Conservation (phyloP, 1,284 basidiomycete species). For the Coriolopsis trogii region DNA sequence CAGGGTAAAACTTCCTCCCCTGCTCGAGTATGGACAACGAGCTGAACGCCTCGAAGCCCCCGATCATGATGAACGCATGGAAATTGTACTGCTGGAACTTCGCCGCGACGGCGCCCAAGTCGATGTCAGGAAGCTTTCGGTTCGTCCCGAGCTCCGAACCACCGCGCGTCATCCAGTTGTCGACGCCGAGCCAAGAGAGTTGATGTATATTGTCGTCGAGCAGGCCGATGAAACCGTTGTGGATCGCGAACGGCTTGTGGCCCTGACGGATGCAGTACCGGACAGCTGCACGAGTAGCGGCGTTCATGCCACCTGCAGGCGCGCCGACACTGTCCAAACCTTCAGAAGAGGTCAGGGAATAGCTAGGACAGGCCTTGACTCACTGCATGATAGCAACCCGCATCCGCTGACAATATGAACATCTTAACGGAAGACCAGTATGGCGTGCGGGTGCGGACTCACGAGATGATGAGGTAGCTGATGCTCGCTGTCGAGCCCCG, state of each 20-base stretch:
- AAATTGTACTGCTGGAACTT: slow-evolving; percentile 89
- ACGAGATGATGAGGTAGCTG: slow-evolving; percentile 69
- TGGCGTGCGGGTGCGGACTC: no score
- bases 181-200: slow-evolving; percentile 96
- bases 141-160: slow-evolving; percentile 99
- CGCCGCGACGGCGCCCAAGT: slow-evolving; percentile 86
- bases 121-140: slow-evolving; percentile 82
- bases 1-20: slow-evolving; percentile 81
- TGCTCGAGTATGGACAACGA: slow-evolving; percentile 81
- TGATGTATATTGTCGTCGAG: slow-evolving; percentile 88
- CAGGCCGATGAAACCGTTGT: slow-evolving; percentile 95
- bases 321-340: slow-evolving; percentile 79
- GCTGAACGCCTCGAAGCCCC: slow-evolving; percentile 95
- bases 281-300: slow-evolving; percentile 92
- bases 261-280: slow-evolving; percentile 93
- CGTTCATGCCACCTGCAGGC: slow-evolving; percentile 98
- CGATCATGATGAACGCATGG: slow-evolving; percentile 87
- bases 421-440: no score
- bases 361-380: slow-evolving; percentile 34
- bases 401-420: no score
- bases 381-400: slow-evolving; percentile 93
- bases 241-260: slow-evolving; percentile 88
- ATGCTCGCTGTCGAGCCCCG: slow-evolving; percentile 62
- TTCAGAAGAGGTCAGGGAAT: neutral
- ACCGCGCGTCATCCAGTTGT: slow-evolving; percentile 94